Evolutionary conservation across 768 basidiomycete species (phyloP).

Genomic region (Trametes punicea): DNA sequence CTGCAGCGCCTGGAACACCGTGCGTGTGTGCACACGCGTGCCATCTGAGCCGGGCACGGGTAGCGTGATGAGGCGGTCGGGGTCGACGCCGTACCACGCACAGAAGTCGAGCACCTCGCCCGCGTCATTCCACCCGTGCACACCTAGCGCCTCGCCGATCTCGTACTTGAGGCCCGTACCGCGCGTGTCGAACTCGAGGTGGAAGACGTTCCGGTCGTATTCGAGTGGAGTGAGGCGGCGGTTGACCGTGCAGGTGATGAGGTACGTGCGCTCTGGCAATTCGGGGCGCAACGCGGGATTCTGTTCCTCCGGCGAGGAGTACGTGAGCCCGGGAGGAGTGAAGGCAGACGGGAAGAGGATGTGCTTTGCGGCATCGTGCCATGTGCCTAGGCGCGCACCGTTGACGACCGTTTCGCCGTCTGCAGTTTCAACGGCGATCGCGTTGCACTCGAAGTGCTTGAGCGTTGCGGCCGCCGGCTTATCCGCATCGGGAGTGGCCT

Average conservation of each 20-base stretch:
- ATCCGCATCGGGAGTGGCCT: constrained; percentile 12
- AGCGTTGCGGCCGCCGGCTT: constrained; percentile 33
- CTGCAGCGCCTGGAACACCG: constrained; percentile 92
- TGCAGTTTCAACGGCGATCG: constrained; percentile 64
- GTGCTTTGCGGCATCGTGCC: constrained; percentile 88
- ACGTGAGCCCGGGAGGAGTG: constrained; percentile 42
- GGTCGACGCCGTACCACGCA: constrained; percentile 85
- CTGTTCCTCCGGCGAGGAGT: constrained; percentile 39
- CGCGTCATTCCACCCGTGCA: constrained; percentile 97
- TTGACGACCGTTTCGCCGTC: constrained; percentile 56
- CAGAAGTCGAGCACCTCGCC: constrained; percentile 88
- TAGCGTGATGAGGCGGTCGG: constrained; percentile 75
- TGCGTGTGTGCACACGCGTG: constrained; percentile 80
- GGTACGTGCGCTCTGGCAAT: constrained; percentile 82
- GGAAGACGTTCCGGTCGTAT: constrained; percentile 98
- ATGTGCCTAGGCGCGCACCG: constrained; percentile 59
- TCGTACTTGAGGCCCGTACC: constrained; percentile 94
- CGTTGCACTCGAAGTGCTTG: constrained; percentile 68
- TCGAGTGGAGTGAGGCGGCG: constrained; percentile 90
- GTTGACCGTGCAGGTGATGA: constrained; percentile 93
- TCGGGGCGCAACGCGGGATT: constrained; percentile 82
- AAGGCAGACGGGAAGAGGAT: constrained; percentile 85
- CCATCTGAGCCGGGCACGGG: constrained; percentile 61
- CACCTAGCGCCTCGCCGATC: constrained; percentile 94
- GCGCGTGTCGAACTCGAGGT: constrained; percentile 90